phyloP scores from a whole-genome alignment of 2,329 filamentous ascomycete species.

The Phyllachora maydis region DNA sequence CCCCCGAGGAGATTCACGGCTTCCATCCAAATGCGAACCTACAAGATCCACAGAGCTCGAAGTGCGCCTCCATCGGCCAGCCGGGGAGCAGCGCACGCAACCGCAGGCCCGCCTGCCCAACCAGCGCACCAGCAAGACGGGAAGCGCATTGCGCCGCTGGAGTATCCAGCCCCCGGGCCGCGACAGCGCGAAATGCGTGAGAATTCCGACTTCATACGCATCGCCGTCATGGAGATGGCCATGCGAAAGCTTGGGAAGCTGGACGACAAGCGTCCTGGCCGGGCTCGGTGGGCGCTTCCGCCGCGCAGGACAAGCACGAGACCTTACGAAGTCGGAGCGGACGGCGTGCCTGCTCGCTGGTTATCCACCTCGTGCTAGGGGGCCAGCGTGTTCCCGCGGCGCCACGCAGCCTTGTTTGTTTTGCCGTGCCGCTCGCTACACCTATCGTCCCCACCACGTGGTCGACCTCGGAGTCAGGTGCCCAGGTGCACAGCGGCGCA shows the following conservation, averaged over 20 bases:
- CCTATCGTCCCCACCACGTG: no score
- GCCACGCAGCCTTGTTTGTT: no score
- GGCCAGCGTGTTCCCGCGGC: no score
- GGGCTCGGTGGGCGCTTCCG: slow-evolving; percentile 47
- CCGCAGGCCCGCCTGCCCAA: slow-evolving; percentile 3
- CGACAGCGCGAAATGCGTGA: slow-evolving; percentile 49
- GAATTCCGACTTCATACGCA: slow-evolving; percentile 49
- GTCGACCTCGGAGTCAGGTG: no score
- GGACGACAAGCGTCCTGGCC: slow-evolving; percentile 42
- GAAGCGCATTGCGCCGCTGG: slow-evolving; percentile 4
- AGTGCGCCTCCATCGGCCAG: slow-evolving; percentile 12
- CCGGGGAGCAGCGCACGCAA: no score
- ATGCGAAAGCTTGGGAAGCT: slow-evolving; percentile 48
- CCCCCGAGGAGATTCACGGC: slow-evolving; percentile 27
- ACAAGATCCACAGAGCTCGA: slow-evolving; percentile 33
- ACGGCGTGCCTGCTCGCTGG: slow-evolving; percentile 41
- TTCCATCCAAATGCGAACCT: slow-evolving; percentile 54
- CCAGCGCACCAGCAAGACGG: no score
- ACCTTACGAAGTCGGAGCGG: slow-evolving; percentile 32
- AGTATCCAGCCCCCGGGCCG: slow-evolving; percentile 17
- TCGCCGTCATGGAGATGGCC: slow-evolving; percentile 52
- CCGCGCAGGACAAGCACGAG: slow-evolving; percentile 33
- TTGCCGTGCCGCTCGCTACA: background rate
- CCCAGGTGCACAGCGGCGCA: no score
- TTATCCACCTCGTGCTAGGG: slow-evolving; percentile 14